These are phyloP conservation scores for Didymella glomerata DNA, from an alignment of 2,329 filamentous ascomycete genomes.

Conservation along the genomic window DNA sequence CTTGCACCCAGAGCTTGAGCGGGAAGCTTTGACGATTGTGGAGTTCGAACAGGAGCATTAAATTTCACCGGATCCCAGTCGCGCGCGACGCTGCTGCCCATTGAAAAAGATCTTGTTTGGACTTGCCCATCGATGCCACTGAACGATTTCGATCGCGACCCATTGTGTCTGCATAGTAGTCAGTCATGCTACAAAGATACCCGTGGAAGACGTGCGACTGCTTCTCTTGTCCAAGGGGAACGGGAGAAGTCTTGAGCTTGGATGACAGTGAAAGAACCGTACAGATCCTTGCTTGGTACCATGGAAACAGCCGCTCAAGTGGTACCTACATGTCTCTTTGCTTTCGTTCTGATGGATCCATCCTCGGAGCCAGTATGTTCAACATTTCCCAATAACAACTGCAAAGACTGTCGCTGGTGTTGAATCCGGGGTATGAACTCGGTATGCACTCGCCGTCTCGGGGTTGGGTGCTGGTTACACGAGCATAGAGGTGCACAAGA, in stretches of 20 bases:
- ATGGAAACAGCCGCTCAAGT: background rate
- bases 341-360: background rate
- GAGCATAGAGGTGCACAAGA: background rate
- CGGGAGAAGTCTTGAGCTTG: background rate
- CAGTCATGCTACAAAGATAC: background rate
- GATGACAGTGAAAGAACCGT: background rate
- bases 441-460: background rate
- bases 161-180: conserved; percentile 1
- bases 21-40: background rate
- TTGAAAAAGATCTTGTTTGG: background rate
- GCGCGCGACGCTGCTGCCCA: background rate
- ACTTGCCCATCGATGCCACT: background rate
- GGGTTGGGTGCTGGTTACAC: background rate
- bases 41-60: background rate
- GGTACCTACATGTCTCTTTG: conserved; percentile 7
- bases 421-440: too few species aligned
- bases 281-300: background rate
- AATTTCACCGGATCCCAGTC: background rate
- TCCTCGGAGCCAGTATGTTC: conserved; percentile 9
- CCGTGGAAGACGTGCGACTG: background rate
- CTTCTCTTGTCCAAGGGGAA: background rate
- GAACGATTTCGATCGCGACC: background rate
- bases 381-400: conserved; percentile 1
- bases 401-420: background rate
- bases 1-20: background rate